Percentiles rank a stretch among this genome's conserved stretches.
These are phyloP conservation scores for Candida railenensis DNA, from an alignment of 805 yeast genomes.

Conservation along the genomic window DNA sequence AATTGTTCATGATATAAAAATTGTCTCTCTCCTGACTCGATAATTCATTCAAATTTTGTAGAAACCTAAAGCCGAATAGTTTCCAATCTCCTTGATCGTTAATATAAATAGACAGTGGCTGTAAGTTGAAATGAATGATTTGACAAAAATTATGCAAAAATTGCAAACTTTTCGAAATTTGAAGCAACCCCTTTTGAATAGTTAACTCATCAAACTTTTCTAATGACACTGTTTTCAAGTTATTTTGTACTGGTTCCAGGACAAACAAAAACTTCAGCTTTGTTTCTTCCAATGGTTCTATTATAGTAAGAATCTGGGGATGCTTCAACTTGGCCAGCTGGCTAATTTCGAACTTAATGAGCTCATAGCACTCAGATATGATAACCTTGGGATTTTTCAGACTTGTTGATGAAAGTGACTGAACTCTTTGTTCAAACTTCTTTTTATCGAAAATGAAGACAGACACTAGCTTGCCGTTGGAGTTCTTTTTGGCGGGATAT, in stretches of 20 bases:
- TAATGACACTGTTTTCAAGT: conserved; percentile 40
- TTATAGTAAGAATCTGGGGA: conserved; percentile 78
- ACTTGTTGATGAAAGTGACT: conserved; percentile 28
- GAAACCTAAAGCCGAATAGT: conserved; percentile 63
- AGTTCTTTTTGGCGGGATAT: conserved; percentile 76
- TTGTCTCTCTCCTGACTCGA: conserved; percentile 50
- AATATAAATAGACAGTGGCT: conserved; percentile 74
- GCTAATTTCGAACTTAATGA: conserved; percentile 64
- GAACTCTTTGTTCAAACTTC: conserved; percentile 58
- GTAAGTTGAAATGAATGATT: conserved; percentile 72
- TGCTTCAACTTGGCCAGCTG: conserved; percentile 82
- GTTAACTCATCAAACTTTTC: conserved; percentile 62
- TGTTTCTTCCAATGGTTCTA: conserved; percentile 90
- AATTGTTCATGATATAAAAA: conserved; percentile 66
- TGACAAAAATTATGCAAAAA: conserved; percentile 79
- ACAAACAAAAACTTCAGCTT: conserved; percentile 77
- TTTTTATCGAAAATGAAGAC: conserved; percentile 87
- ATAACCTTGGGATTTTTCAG: conserved; percentile 48
- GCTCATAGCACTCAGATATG: conserved; percentile 62
- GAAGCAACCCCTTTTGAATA: conserved; percentile 80
- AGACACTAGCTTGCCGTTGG: conserved; percentile 62
- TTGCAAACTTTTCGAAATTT: conserved; percentile 72
- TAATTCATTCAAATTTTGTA: conserved; percentile 50
- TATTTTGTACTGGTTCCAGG: conserved; percentile 70
- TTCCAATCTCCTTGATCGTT: conserved; percentile 94